Evolutionary conservation across 306 rosid species (phyloP), one percentile per base, ranked within the genome.

Genomic region (Cicer pinnatifidum): DNA sequence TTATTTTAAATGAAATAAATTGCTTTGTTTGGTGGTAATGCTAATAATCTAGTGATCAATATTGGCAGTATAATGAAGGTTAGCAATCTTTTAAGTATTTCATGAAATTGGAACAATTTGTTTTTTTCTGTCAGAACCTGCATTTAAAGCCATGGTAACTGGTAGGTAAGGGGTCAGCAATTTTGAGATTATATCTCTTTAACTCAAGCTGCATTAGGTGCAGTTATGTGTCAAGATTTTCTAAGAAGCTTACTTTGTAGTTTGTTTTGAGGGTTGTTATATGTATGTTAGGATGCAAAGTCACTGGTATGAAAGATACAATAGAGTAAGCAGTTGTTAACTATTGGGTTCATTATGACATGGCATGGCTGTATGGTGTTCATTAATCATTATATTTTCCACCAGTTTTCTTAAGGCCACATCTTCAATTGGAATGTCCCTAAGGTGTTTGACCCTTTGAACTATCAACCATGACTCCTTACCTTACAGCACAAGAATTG

Each of bases 71-170:
- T 53, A 65, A 53, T 65, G 5, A 5, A 56, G 62, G 9, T 28
- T 10, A 9, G 44, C 48, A 43, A 66, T 41, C 38, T 53, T 19
- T 9, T 54, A 19, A 40, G 73, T 68, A 68, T 46, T 67, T 76
- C 6, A 13, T 68, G 50, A 45, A 9, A 40, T 68, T 45, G 19
- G 52, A 46, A 56, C n/a, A n/a, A 10, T 43, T 76, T 9, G 11
- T 38, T 17, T 58, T 28, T 76, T 76, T 54, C 65, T 76, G 33
- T 54, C 45, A n/a, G 68, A 72, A 57, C 45, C 13, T 56, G 9
- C 56, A 72, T 72, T 54, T 33, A 54, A 35, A 45, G 37, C 74
- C 46, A 8, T 37, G 7, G 12, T 61, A 16, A 16, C 17, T 16
- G 17, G 17, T 17, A 77, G 17, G 17, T 17, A 77, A 68, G 43